A percentile compares a stretch with the other conserved stretches of the same genome.
Evolutionary conservation across 805 yeast species (phyloP).

Genomic region (Zygosaccharomyces kombuchaensis): DNA sequence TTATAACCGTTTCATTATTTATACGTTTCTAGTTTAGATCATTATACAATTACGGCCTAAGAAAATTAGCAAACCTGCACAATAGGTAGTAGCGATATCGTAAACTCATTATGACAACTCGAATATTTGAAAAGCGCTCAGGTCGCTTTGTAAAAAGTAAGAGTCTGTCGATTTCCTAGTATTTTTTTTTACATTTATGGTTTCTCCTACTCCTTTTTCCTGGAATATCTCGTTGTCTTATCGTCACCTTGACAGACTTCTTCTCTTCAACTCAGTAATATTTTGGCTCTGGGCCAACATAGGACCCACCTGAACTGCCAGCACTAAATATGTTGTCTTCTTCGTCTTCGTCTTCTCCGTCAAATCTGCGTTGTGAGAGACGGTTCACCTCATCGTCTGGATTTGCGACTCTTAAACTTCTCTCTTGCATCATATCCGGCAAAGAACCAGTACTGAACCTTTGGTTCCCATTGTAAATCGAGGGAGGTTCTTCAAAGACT

Average conservation of each 20-base stretch:
- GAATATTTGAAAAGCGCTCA: background rate
- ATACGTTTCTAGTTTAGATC: conserved; percentile 2
- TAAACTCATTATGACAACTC: background rate
- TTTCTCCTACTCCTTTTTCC: background rate
- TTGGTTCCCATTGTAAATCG: conserved; percentile 41
- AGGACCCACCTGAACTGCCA: conserved; percentile 14
- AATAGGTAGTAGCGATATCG: background rate
- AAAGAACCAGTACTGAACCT: conserved; percentile 52
- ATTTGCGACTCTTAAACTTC: conserved; percentile 48
- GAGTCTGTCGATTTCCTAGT: background rate
- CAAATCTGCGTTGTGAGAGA: conserved; percentile 11
- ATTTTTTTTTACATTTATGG: background rate
- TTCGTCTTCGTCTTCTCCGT: conserved; percentile 9
- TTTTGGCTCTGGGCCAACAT: conserved; percentile 11
- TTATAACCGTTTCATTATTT: background rate
- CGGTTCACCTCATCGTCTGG: conserved; percentile 30
- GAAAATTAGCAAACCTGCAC: background rate
- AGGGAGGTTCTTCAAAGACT: conserved; percentile 28
- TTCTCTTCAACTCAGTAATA: background rate
- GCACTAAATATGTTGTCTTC: conserved; percentile 14
- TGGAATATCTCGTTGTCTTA: background rate
- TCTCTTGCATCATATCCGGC: conserved; percentile 43
- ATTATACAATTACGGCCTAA: conserved; percentile 4
- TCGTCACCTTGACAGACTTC: background rate
- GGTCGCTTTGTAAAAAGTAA: background rate